Conservation (phyloP, 352 stramenopile species). For the Pythium coloratum region DNA sequence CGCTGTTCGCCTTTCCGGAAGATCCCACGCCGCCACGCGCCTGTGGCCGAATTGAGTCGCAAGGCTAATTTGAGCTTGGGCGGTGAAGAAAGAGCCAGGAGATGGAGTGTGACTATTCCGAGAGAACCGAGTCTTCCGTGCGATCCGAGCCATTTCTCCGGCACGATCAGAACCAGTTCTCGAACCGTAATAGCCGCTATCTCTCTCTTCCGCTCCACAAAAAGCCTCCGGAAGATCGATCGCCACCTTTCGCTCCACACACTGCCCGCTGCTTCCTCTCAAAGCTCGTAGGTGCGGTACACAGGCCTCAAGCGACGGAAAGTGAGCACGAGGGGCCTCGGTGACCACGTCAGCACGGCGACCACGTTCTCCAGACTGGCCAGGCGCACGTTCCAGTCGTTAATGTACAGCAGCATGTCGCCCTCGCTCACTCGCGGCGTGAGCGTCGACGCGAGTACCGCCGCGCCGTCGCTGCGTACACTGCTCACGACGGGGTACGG, state of each 20-base stretch:
- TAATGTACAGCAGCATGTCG: constrained; percentile 68
- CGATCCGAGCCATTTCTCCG: constrained; percentile 6
- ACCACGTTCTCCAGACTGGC: constrained; percentile 51
- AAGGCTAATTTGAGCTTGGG: background rate
- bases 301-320: constrained; percentile 35
- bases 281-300: constrained; percentile 25
- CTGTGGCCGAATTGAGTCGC: background rate
- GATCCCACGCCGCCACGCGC: background rate
- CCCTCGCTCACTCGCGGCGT: constrained; percentile 33
- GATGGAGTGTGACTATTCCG: background rate
- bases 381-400: constrained; percentile 52
- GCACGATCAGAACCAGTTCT: constrained; percentile 3
- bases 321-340: constrained; percentile 63
- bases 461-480: background rate
- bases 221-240: constrained; percentile 6
- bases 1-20: background rate
- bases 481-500: constrained; percentile 38
- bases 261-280: background rate
- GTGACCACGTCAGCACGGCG: constrained; percentile 55
- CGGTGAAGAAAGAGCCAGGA: background rate
- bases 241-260: too few relatives aligned
- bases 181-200: background rate
- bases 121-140: background rate
- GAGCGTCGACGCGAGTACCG: constrained; percentile 27
- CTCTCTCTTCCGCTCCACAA: background rate